These are phyloP conservation scores for Cordyceps farinosa DNA, from an alignment of 2,329 filamentous ascomycete genomes.

Conservation along the genomic window DNA sequence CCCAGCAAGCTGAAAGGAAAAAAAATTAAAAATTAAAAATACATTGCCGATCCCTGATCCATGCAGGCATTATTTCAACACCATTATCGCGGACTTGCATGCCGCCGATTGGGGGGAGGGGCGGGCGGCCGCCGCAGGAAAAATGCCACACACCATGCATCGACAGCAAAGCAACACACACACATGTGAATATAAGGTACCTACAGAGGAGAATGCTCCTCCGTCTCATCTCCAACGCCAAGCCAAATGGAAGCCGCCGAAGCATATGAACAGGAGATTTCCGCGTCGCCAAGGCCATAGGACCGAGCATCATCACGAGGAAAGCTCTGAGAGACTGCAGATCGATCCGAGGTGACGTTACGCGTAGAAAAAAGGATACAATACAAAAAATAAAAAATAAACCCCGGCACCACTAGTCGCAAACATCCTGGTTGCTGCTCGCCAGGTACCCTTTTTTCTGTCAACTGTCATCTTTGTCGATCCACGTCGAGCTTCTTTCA, in stretches of 20 bases:
- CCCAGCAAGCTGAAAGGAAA: not conserved
- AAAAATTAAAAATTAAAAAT: not conserved
- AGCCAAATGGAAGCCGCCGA: conserved; percentile 11
- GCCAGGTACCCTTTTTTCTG: too few relatives aligned
- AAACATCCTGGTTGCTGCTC: too few relatives aligned
- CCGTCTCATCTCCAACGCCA: conserved; percentile 8
- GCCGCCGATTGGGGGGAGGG: not conserved
- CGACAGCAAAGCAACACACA: too few relatives aligned
- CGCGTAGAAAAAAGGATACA: not conserved
- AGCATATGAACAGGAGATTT: not conserved
- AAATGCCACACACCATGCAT: not conserved
- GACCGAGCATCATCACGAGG: not conserved
- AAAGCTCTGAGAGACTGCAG: not conserved
- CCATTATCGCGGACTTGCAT: too few relatives aligned
- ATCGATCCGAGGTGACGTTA: not conserved
- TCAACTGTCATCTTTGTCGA: too few relatives aligned
- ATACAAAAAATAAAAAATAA: too few relatives aligned
- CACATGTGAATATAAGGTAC: not conserved
- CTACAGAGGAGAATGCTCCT: not conserved
- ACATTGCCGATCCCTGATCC: conserved; percentile 3
- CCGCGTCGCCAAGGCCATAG: conserved; percentile 8
- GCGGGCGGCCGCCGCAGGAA: not conserved
- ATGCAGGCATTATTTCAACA: not conserved
- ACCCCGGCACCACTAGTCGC: not conserved
- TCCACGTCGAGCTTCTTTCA: too few relatives aligned